phyloP scores from a whole-genome alignment of 805 yeast species.

The Huiozyma naganishii region DNA sequence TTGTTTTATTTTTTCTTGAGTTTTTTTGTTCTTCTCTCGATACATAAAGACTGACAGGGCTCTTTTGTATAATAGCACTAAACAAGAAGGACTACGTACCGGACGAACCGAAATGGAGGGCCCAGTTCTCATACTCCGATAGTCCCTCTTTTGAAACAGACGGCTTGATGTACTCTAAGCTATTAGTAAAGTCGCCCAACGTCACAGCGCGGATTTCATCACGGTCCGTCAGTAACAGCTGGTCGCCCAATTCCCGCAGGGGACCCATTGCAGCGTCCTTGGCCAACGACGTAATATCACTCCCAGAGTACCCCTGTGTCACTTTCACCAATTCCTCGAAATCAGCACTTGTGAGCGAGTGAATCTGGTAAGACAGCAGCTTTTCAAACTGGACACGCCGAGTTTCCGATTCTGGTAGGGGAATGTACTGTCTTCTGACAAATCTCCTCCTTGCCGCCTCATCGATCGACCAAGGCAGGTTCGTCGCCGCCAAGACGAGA shows the following conservation, averaged over 20 bases:
- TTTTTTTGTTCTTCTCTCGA: too few species aligned
- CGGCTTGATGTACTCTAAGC: conserved; percentile 73
- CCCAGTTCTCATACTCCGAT: conserved; percentile 80
- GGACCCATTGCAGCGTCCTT: conserved; percentile 99
- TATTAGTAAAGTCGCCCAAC: conserved; percentile 60
- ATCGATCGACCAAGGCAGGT: conserved; percentile 93
- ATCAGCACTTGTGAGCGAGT: conserved; percentile 55
- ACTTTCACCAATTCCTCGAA: conserved; percentile 46
- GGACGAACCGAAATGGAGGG: conserved; percentile 71
- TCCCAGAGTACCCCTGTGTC: conserved; percentile 83
- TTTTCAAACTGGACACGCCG: conserved; percentile 59
- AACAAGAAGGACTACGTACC: conserved; percentile 43
- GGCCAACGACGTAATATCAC: conserved; percentile 86
- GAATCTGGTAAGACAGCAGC: conserved; percentile 60
- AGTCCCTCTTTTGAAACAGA: conserved; percentile 81
- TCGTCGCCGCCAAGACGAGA: conserved; percentile 87
- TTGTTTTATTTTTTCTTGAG: too few species aligned
- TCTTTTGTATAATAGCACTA: neutral
- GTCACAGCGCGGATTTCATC: conserved; percentile 70
- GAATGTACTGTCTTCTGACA: conserved; percentile 85
- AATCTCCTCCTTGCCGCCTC: conserved; percentile 94
- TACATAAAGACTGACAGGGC: too few species aligned
- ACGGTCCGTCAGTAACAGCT: conserved; percentile 54
- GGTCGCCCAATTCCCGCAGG: conserved; percentile 77
- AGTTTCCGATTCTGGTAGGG: conserved; percentile 82